Evolutionary conservation across 768 basidiomycete genomes (phyloP).

Genomic region (Pleurotus eryngii): DNA sequence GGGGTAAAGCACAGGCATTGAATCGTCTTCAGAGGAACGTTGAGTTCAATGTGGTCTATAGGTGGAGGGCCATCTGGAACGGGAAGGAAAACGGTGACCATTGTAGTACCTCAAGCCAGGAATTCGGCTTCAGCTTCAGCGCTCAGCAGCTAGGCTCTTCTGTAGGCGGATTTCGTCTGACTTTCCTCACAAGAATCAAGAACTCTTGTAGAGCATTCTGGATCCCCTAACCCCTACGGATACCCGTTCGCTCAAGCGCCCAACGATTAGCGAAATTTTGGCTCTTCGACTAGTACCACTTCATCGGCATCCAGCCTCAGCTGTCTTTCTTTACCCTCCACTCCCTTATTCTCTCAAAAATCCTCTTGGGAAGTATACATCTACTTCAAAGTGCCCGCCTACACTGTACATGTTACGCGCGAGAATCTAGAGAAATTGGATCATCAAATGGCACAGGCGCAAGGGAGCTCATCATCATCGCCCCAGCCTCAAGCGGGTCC

Average conservation of each 20-base stretch:
- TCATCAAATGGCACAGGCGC: constrained; percentile 5
- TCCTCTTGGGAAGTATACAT: neutral
- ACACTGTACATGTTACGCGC: constrained; percentile 1
- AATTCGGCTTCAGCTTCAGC: too few species aligned
- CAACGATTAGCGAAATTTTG: neutral
- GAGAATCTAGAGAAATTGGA: neutral
- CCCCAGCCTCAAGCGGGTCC: neutral
- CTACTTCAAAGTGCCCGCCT: neutral
- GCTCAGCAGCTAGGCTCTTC: too few species aligned
- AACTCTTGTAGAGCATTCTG: too few species aligned
- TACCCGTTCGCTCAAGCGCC: neutral
- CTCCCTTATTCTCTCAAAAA: neutral
- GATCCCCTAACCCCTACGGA: too few species aligned
- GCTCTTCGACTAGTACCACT: neutral
- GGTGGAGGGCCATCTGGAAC: too few species aligned
- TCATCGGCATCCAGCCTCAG: constrained; percentile 1
- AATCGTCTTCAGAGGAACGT: too few species aligned
- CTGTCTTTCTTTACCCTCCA: neutral
- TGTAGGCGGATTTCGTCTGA: too few species aligned
- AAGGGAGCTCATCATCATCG: constrained; percentile 1
- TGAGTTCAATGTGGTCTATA: too few species aligned
- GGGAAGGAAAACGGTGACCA: too few species aligned
- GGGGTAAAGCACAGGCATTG: too few species aligned
- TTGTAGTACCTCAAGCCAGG: too few species aligned
- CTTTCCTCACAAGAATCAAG: too few species aligned